Conservation (phyloP, 805 yeast species). For the Ogataea corticis region DNA sequence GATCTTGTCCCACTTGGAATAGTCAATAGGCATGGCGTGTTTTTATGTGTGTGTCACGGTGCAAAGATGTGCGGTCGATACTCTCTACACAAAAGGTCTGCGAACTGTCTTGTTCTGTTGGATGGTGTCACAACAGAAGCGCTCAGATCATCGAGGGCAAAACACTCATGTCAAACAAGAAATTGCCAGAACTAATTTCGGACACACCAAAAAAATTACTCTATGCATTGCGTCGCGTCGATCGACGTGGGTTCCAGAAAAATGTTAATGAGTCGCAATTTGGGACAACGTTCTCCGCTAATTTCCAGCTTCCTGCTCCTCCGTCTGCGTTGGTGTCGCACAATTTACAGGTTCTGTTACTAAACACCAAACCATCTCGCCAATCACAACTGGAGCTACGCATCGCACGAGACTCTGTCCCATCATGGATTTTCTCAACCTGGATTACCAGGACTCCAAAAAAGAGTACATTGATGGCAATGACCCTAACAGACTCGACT, state of each 20-base stretch:
- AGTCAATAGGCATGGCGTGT: conserved; percentile 59
- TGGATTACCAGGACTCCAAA: conserved; percentile 8
- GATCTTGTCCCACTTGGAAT: conserved; percentile 96
- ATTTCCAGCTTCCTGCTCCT: too few species aligned
- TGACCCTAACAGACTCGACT: conserved; percentile 4
- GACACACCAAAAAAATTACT: not conserved
- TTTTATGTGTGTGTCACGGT: not conserved
- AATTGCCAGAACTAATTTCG: not conserved
- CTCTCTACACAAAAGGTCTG: too few species aligned
- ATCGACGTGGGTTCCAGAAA: not conserved
- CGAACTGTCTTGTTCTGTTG: not conserved
- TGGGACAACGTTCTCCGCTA: too few species aligned
- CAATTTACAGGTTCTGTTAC: too few species aligned
- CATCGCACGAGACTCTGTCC: not conserved
- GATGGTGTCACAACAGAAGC: not conserved
- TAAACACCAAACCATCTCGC: too few species aligned
- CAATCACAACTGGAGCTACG: too few species aligned
- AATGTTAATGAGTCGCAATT: too few species aligned
- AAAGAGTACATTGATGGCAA: not conserved
- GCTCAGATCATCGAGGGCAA: not conserved
- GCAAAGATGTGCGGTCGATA: too few species aligned
- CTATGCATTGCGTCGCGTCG: too few species aligned
- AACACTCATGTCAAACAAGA: not conserved
- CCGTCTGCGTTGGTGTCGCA: too few species aligned
- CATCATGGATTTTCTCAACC: conserved; percentile 18